A percentile compares a stretch with the other conserved stretches of the same genome.
Evolutionary conservation across 768 basidiomycete species (phyloP).

Genomic region (Dioszegia hungarica): DNA sequence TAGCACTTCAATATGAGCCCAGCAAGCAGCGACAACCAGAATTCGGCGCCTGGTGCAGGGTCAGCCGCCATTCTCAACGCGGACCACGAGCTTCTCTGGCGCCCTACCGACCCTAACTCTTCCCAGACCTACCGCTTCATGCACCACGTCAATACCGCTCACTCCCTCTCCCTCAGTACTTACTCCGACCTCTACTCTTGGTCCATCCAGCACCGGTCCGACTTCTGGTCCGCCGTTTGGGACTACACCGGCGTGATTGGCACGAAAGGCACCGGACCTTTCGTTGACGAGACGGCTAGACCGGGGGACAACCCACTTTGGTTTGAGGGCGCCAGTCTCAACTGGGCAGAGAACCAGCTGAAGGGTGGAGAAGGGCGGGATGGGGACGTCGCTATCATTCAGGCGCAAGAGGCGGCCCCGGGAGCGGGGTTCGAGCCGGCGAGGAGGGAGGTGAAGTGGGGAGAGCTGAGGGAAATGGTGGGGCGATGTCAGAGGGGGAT

Average conservation of each 20-base stretch:
- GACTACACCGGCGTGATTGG: slow-evolving; percentile 63
- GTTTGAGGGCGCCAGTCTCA: slow-evolving; percentile 64
- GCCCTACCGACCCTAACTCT: slow-evolving; percentile 16
- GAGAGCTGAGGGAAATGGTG: slow-evolving; percentile 55
- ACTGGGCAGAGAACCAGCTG: slow-evolving; percentile 81
- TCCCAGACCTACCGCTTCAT: slow-evolving; percentile 34
- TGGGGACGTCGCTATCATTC: slow-evolving; percentile 62
- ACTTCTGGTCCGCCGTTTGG: slow-evolving; percentile 73
- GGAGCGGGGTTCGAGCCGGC: slow-evolving; percentile 51
- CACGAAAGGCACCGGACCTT: slow-evolving; percentile 53
- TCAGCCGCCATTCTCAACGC: too few relatives aligned
- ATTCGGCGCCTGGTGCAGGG: too few relatives aligned
- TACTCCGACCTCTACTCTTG: slow-evolving; percentile 65
- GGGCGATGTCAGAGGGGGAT: slow-evolving; percentile 24
- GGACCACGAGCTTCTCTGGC: slow-evolving; percentile 21
- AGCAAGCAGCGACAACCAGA: too few relatives aligned
- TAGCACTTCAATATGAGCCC: too few relatives aligned
- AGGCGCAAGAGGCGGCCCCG: slow-evolving; percentile 64
- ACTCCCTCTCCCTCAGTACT: slow-evolving; percentile 53
- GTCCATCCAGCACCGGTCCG: slow-evolving; percentile 60
- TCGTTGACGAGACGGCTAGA: slow-evolving; percentile 55
- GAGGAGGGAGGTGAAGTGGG: slow-evolving; percentile 42
- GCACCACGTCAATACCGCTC: slow-evolving; percentile 54
- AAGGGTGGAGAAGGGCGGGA: slow-evolving; percentile 23
- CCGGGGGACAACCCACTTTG: slow-evolving; percentile 65